phyloP scores from a whole-genome alignment of 2,329 filamentous ascomycete genomes.

The Macrophomina phaseolina region DNA sequence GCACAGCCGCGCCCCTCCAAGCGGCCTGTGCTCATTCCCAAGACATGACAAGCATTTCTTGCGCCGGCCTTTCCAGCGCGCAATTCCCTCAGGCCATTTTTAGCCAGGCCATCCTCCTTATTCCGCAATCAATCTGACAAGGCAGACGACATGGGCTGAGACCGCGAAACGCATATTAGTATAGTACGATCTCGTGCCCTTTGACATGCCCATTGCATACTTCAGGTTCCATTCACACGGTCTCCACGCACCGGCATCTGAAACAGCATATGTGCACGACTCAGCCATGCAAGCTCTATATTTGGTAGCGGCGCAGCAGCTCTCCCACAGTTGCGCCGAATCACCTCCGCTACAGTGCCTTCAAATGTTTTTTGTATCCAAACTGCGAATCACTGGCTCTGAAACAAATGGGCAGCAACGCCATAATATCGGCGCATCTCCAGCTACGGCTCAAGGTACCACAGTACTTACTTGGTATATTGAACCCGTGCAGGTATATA shows the following conservation, averaged over 20 bases:
- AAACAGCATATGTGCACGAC: neutral
- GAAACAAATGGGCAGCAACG: too few species aligned
- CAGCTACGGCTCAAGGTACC: too few species aligned
- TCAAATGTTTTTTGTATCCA: too few species aligned
- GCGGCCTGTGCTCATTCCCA: neutral
- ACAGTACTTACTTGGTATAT: too few species aligned
- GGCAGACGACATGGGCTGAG: neutral
- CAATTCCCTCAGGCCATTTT: neutral
- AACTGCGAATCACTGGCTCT: too few species aligned
- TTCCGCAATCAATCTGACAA: neutral
- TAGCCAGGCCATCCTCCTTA: neutral
- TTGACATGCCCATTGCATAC: too few species aligned
- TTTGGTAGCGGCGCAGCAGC: neutral
- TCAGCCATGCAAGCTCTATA: neutral
- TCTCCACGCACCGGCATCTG: too few species aligned
- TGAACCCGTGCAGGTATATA: too few species aligned
- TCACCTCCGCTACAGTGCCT: too few species aligned
- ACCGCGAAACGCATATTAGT: neutral
- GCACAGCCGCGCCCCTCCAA: neutral
- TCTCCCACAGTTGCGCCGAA: neutral
- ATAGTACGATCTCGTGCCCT: too few species aligned
- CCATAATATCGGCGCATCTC: too few species aligned
- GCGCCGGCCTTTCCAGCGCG: neutral
- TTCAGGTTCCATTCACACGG: too few species aligned
- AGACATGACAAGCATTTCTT: neutral